These are phyloP conservation scores for Sporisorium exsertum DNA, from an alignment of 1,284 basidiomycete genomes.

Conservation along the genomic window DNA sequence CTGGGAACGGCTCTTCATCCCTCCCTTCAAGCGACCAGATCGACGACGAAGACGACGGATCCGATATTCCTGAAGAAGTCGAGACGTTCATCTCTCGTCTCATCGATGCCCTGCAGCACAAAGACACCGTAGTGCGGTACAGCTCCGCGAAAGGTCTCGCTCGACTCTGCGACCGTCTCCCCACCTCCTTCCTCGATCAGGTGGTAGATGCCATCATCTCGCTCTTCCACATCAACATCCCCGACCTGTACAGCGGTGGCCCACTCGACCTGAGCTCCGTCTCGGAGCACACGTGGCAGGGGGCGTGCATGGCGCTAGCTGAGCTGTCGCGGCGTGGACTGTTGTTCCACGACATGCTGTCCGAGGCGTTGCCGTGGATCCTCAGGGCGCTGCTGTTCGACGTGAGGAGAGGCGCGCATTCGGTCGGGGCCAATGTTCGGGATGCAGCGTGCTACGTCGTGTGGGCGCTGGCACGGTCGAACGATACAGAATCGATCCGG, in stretches of 20 bases:
- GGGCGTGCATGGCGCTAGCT: slow-evolving; percentile 89
- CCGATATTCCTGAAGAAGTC: slow-evolving; percentile 84
- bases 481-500: slow-evolving; percentile 74
- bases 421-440: slow-evolving; percentile 91
- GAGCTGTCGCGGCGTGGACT: slow-evolving; percentile 88
- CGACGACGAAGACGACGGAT: slow-evolving; percentile 69
- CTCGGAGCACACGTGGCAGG: slow-evolving; percentile 90
- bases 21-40: neutral
- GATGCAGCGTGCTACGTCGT: slow-evolving; percentile 94
- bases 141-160: slow-evolving; percentile 93
- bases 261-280: slow-evolving; percentile 75
- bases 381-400: slow-evolving; percentile 84
- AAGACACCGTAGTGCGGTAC: slow-evolving; percentile 96
- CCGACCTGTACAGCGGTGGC: slow-evolving; percentile 75
- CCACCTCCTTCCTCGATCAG: slow-evolving; percentile 80
- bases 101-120: slow-evolving; percentile 83
- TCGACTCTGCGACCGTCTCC: slow-evolving; percentile 83
- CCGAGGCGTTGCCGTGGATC: slow-evolving; percentile 58
- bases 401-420: slow-evolving; percentile 88
- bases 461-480: slow-evolving; percentile 86
- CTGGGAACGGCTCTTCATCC: too few species aligned
- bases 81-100: slow-evolving; percentile 82
- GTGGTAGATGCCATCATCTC: slow-evolving; percentile 82
- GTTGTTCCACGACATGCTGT: slow-evolving; percentile 32
- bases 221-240: slow-evolving; percentile 75